These are phyloP conservation scores for Sporothrix pseudoabietina DNA, from an alignment of 2,329 filamentous ascomycete species.

Conservation along the genomic window DNA sequence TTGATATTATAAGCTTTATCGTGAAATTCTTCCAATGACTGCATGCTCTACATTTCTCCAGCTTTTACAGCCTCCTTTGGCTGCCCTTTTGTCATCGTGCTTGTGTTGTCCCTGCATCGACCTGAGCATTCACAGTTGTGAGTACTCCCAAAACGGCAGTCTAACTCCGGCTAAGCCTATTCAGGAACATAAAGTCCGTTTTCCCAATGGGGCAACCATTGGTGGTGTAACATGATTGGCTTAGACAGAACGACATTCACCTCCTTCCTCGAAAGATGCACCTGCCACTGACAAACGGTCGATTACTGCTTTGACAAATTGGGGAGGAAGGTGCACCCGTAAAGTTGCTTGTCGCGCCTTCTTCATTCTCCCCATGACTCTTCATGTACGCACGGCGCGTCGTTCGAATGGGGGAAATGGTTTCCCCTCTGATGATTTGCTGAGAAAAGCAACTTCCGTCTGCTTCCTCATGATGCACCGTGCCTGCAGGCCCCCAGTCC, in stretches of 20 bases:
- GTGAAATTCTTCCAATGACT: neutral
- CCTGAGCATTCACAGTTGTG: neutral
- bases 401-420: conserved; percentile 1
- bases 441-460: conserved; percentile 15
- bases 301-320: neutral
- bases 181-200: conserved; percentile 25
- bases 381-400: neutral
- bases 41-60: neutral
- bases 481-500: no score
- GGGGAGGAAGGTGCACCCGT: conserved; percentile 2
- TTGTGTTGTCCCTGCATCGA: neutral
- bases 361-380: neutral
- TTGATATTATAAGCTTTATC: neutral
- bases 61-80: neutral
- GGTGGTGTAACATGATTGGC: conserved; percentile 31
- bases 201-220: conserved; percentile 26
- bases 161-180: conserved; percentile 22
- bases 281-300: neutral
- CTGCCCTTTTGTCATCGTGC: neutral
- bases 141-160: neutral
- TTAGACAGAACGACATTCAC: neutral
- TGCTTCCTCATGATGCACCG: conserved; percentile 11
- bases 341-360: neutral
- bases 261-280: neutral
- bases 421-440: neutral